A percentile compares a stretch with the other conserved stretches of the same genome.
These are phyloP conservation scores for Aspergillus nomiae DNA, from an alignment of 2,329 filamentous ascomycete species.

Conservation along the genomic window DNA sequence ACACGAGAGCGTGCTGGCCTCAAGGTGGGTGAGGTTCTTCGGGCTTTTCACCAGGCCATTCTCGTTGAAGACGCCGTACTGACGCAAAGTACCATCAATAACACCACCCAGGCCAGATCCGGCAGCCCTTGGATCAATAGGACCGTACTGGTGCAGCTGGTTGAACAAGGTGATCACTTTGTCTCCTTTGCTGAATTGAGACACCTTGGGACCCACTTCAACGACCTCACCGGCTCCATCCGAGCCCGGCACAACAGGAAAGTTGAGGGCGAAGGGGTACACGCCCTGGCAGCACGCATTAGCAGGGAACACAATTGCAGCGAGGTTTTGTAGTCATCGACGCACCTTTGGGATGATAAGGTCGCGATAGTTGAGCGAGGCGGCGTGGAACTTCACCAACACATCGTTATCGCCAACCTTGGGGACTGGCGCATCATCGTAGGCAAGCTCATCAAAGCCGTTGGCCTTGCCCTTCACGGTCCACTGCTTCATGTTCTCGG, in stretches of 20 bases:
- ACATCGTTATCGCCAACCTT: slow-evolving; percentile 70
- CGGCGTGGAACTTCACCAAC: slow-evolving; percentile 64
- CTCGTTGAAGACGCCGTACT: slow-evolving; percentile 69
- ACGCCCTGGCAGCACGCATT: slow-evolving; percentile 25
- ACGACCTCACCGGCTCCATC: slow-evolving; percentile 50
- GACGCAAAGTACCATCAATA: slow-evolving; percentile 67
- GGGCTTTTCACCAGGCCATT: slow-evolving; percentile 67
- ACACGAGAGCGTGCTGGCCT: slow-evolving; percentile 62
- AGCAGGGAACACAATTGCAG: not conserved
- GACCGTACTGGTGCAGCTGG: slow-evolving; percentile 57
- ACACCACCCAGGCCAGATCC: slow-evolving; percentile 67
- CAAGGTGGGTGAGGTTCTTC: slow-evolving; percentile 53
- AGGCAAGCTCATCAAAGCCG: slow-evolving; percentile 63
- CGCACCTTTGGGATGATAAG: slow-evolving; percentile 49
- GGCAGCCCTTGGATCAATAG: slow-evolving; percentile 41
- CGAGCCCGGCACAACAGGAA: slow-evolving; percentile 37
- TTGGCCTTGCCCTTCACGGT: slow-evolving; percentile 51
- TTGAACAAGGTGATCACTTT: slow-evolving; percentile 62
- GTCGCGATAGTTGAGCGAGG: slow-evolving; percentile 54
- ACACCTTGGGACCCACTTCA: slow-evolving; percentile 58
- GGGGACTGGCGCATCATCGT: slow-evolving; percentile 57
- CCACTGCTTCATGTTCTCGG: slow-evolving; percentile 58
- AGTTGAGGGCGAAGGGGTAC: slow-evolving; percentile 35
- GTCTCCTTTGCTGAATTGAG: slow-evolving; percentile 59
- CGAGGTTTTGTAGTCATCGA: slow-evolving; percentile 42